phyloP scores from a whole-genome alignment of 805 yeast genomes.

The Sugiyamaella mastotermitis region DNA sequence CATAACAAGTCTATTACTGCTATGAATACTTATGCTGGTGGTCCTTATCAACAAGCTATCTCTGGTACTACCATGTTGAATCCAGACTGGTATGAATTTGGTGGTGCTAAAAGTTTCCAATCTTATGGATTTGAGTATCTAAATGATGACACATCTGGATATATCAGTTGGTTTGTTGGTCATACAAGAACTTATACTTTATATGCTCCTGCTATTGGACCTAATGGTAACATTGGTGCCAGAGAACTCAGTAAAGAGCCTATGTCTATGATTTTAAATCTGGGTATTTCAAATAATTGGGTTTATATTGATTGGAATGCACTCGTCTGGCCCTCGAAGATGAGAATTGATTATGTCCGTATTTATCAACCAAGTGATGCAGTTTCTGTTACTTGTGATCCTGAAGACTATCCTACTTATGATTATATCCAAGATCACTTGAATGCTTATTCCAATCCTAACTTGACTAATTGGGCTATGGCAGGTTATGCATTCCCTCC shows the following conservation, averaged over 20 bases:
- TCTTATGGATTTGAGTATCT: conserved; percentile 71
- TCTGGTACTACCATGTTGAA: conserved; percentile 78
- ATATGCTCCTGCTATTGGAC: conserved; percentile 69
- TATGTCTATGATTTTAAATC: conserved; percentile 79
- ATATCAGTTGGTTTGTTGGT: conserved; percentile 84
- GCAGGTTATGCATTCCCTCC: conserved; percentile 73
- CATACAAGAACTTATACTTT: conserved; percentile 69
- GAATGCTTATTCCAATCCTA: conserved; percentile 61
- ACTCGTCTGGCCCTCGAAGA: conserved; percentile 66
- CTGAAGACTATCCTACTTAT: conserved; percentile 73
- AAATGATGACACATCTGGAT: conserved; percentile 65
- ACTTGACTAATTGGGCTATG: conserved; percentile 64
- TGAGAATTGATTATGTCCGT: conserved; percentile 81
- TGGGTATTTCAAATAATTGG: conserved; percentile 92
- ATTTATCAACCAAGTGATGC: conserved; percentile 77
- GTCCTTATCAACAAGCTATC: conserved; percentile 89
- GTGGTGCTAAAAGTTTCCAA: conserved; percentile 57
- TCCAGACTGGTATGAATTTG: conserved; percentile 73
- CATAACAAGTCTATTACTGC: conserved; percentile 62
- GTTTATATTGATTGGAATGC: conserved; percentile 85
- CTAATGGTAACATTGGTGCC: conserved; percentile 86
- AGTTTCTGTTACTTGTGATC: conserved; percentile 73
- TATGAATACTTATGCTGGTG: conserved; percentile 88
- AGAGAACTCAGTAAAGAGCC: conserved; percentile 84
- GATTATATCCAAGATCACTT: conserved; percentile 72